Evolutionary conservation across 225 moss, liverwort and hornwort genomes (phyloP).

Genomic region (Climacium dendroides): DNA sequence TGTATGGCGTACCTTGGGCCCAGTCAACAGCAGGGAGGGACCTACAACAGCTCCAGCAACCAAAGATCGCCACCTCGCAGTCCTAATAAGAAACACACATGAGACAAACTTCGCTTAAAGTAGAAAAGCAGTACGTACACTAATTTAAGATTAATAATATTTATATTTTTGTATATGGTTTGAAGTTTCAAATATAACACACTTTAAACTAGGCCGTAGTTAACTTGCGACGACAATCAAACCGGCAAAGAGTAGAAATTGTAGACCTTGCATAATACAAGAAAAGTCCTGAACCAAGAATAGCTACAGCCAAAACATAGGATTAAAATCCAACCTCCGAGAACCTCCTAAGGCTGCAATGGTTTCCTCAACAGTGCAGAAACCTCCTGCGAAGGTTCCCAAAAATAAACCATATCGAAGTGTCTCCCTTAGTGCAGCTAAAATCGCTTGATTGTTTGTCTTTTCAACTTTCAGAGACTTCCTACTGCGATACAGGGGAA

Average conservation of each 20-base stretch:
- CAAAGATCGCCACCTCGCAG: conserved; percentile 83
- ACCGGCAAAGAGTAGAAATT: not conserved
- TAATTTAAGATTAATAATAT: not conserved
- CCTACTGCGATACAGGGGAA: conserved; percentile 8
- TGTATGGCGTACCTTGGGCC: conserved; percentile 75
- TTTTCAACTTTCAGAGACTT: conserved; percentile 24
- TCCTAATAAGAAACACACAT: conserved; percentile 20
- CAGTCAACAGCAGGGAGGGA: conserved; percentile 82
- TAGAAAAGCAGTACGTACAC: not conserved
- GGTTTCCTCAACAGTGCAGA: conserved; percentile 80
- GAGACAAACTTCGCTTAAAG: not conserved
- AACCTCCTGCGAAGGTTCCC: conserved; percentile 87
- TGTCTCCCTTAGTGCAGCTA: conserved; percentile 63
- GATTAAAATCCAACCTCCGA: conserved; percentile 24
- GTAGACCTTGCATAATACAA: not conserved
- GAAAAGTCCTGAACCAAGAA: not conserved
- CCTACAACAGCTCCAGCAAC: conserved; percentile 93
- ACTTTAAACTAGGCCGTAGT: not conserved
- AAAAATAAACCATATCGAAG: conserved; percentile 90
- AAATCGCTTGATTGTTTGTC: conserved; percentile 60
- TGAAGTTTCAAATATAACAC: too few species aligned
- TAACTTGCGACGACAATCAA: not conserved
- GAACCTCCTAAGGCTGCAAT: conserved; percentile 79
- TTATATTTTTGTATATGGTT: not conserved
- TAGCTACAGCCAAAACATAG: not conserved